Evolutionary conservation across 2,329 filamentous ascomycete genomes (phyloP).

Genomic region (Aspergillus pseudoviridinutans): DNA sequence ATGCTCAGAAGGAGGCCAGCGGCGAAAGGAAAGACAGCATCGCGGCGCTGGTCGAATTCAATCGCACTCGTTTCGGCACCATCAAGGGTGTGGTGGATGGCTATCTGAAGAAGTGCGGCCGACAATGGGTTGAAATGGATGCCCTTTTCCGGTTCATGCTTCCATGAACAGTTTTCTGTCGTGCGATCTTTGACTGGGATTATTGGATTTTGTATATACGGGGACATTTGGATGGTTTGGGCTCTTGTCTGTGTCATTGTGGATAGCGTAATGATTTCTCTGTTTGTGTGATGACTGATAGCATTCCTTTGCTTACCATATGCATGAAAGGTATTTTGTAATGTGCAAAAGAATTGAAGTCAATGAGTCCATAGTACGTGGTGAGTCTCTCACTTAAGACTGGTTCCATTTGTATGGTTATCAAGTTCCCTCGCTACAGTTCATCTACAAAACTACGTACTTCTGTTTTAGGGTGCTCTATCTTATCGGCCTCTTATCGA

Average conservation of each 20-base stretch:
- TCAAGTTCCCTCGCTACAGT: background rate
- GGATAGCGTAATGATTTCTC: conserved; percentile 5
- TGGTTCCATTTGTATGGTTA: background rate
- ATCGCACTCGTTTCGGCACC: conserved; percentile 72
- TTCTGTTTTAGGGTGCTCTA: background rate
- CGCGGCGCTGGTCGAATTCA: conserved; percentile 71
- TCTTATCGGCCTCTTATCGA: conserved; percentile 1
- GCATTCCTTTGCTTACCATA: background rate
- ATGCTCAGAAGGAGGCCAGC: conserved; percentile 47
- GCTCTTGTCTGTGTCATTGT: conserved; percentile 7
- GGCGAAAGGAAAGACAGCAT: conserved; percentile 62
- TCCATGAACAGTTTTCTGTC: conserved; percentile 33
- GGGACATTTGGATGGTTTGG: conserved; percentile 1
- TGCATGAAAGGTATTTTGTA: conserved; percentile 4
- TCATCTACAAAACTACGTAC: too few relatives aligned
- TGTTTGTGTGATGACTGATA: conserved; percentile 9
- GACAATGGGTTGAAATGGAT: conserved; percentile 94
- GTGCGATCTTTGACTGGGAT: conserved; percentile 13
- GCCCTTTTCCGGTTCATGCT: conserved; percentile 65
- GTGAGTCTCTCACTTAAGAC: background rate
- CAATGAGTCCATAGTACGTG: too few relatives aligned
- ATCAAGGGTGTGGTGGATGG: conserved; percentile 72
- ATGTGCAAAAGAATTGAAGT: too few relatives aligned
- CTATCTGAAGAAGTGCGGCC: conserved; percentile 84
- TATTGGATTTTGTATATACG: conserved; percentile 24